Percentiles rank a stretch among this genome's conserved stretches.
Conservation (phyloP, 805 yeast species). For the Pichia membranifaciens region DNA sequence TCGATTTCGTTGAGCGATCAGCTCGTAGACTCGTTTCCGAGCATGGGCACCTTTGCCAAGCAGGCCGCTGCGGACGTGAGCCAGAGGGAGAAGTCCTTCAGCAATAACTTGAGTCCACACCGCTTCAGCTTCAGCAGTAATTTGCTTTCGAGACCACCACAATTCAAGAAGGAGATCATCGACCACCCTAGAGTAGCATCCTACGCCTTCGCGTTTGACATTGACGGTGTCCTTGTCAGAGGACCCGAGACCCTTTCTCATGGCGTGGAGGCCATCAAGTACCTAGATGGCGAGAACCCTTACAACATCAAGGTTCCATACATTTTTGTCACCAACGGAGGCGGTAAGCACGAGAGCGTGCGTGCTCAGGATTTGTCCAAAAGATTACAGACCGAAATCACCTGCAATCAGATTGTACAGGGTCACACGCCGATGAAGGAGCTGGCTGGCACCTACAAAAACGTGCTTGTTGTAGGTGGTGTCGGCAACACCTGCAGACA, state of each 20-base stretch:
- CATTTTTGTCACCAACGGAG: constrained; percentile 86
- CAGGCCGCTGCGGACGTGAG: background rate
- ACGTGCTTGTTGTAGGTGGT: constrained; percentile 85
- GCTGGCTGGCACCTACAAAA: constrained; percentile 58
- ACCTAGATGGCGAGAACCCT: constrained; percentile 72
- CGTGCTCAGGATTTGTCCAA: constrained; percentile 67
- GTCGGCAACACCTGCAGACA: constrained; percentile 77
- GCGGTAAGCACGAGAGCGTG: constrained; percentile 75
- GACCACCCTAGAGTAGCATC: constrained; percentile 72
- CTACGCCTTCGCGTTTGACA: constrained; percentile 88
- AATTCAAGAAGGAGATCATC: constrained; percentile 46
- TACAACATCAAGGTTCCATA: constrained; percentile 77
- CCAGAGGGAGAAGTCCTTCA: background rate
- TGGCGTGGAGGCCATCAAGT: constrained; percentile 64
- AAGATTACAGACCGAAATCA: constrained; percentile 53
- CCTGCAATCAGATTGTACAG: constrained; percentile 78
- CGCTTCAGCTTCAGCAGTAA: background rate
- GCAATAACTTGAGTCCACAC: background rate
- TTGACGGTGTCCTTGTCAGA: constrained; percentile 83
- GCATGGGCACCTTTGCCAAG: constrained; percentile 20
- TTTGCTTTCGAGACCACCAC: constrained; percentile 16
- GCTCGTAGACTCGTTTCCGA: constrained; percentile 43
- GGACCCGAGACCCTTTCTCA: constrained; percentile 83
- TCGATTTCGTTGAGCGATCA: constrained; percentile 67
- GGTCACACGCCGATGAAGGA: constrained; percentile 94